These are phyloP conservation scores for Mortierella sp. DNA, from an alignment of 371 early-diverging fungal species.

Conservation along the genomic window DNA sequence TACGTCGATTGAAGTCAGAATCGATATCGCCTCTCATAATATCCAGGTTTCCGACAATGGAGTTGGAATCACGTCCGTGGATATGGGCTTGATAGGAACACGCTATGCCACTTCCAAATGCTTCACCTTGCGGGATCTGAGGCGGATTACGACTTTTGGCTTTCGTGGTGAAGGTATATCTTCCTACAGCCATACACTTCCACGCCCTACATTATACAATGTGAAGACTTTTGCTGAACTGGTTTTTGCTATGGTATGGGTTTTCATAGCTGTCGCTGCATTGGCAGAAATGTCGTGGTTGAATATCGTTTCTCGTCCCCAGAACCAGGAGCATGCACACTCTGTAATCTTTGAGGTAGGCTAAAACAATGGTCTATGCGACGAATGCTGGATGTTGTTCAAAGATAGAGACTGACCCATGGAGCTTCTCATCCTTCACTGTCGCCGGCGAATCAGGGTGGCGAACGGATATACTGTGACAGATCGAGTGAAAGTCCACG, in stretches of 20 bases:
- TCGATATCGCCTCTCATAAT: slow-evolving; percentile 59
- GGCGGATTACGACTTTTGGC: slow-evolving; percentile 65
- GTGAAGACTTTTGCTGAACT: no score
- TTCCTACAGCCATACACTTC: no score
- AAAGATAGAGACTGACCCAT: not conserved
- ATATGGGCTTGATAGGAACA: slow-evolving; percentile 61
- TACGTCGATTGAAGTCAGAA: slow-evolving; percentile 57
- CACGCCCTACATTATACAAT: no score
- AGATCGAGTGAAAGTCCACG: slow-evolving; percentile 52
- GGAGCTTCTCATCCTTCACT: not conserved
- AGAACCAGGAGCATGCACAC: slow-evolving; percentile 50
- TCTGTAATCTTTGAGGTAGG: slow-evolving; percentile 59
- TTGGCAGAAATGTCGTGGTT: slow-evolving; percentile 64
- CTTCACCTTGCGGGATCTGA: slow-evolving; percentile 56
- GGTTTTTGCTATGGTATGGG: no score
- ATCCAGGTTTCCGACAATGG: slow-evolving; percentile 76
- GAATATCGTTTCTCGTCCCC: slow-evolving; percentile 66
- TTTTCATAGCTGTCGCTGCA: slow-evolving; percentile 63
- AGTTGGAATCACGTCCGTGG: slow-evolving; percentile 60
- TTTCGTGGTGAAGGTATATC: slow-evolving; percentile 77
- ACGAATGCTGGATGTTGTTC: no score
- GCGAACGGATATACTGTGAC: slow-evolving; percentile 55
- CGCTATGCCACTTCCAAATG: slow-evolving; percentile 72
- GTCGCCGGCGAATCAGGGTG: slow-evolving; percentile 56
- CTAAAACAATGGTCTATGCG: no score